Conservation (phyloP, 2,329 filamentous ascomycete genomes). For the Penicillium italicum region DNA sequence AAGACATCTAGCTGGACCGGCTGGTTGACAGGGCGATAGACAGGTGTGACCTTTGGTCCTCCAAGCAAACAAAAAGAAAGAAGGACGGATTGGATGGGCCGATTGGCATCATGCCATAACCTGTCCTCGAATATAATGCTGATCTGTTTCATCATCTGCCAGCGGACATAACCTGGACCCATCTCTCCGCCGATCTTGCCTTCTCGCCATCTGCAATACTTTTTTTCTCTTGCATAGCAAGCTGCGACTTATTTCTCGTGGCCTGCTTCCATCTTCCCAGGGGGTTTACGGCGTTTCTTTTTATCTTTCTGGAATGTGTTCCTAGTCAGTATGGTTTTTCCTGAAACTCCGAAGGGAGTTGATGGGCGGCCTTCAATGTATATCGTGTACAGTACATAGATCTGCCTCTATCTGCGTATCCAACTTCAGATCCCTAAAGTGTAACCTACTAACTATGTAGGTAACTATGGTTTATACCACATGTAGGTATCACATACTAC, state of each 20-base stretch:
- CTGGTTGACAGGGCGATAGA: conserved; percentile 40
- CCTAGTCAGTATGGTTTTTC: conserved; percentile 9
- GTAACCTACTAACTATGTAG: too few relatives aligned
- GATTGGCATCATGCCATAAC: neutral
- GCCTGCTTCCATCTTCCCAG: conserved; percentile 24
- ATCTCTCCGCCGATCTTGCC: neutral
- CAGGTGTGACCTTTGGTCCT: neutral
- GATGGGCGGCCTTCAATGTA: conserved; percentile 17
- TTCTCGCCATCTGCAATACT: conserved; percentile 8
- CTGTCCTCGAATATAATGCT: neutral
- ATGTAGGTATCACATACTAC: neutral
- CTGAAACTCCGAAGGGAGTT: conserved; percentile 8
- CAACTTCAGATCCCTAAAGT: neutral
- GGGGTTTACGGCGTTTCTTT: conserved; percentile 33
- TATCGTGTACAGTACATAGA: conserved; percentile 37
- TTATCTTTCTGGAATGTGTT: conserved; percentile 20
- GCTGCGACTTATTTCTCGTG: conserved; percentile 16
- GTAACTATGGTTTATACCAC: neutral
- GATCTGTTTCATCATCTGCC: neutral
- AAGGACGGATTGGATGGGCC: neutral
- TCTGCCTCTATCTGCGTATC: conserved; percentile 15
- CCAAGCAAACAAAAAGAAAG: conserved; percentile 3
- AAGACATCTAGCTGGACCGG: conserved; percentile 39
- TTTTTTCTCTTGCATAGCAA: conserved; percentile 25
- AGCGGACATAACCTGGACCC: neutral